Conservation (phyloP, 768 basidiomycete species). For the Candolleomyces eurysporus region DNA sequence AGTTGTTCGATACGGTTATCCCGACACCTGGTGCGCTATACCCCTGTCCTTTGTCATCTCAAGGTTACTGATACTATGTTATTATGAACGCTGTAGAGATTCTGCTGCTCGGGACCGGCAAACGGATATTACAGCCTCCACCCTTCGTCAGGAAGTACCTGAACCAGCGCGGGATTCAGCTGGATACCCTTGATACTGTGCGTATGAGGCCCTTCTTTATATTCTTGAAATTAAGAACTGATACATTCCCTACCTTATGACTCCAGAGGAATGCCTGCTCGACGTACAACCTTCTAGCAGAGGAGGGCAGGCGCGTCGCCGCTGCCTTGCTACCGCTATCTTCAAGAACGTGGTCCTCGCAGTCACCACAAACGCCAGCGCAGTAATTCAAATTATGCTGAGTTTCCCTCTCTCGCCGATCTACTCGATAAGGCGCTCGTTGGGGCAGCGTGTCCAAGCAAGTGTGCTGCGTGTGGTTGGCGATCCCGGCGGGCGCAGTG, state of each 20-base stretch:
- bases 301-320: constrained; percentile 91
- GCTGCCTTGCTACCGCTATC: constrained; percentile 80
- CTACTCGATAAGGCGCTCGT: background rate
- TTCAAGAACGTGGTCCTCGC: constrained; percentile 47
- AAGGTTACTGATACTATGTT: background rate
- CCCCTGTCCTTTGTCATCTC: background rate
- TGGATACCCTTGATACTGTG: constrained; percentile 89
- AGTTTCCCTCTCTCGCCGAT: background rate
- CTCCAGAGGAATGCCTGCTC: constrained; percentile 88
- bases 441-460: background rate
- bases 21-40: constrained; percentile 77
- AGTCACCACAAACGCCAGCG: background rate
- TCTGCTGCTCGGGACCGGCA: constrained; percentile 85
- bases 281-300: constrained; percentile 89
- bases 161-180: constrained; percentile 74
- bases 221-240: background rate
- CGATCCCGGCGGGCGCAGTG: background rate
- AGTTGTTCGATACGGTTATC: constrained; percentile 75
- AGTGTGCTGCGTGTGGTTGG: background rate
- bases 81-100: constrained; percentile 58
- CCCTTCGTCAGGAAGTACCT: constrained; percentile 63
- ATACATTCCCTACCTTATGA: background rate
- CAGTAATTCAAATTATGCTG: background rate
- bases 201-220: constrained; percentile 19
- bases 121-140: constrained; percentile 67